Percentiles rank a stretch among this genome's conserved stretches.
These are phyloP conservation scores for Nemophila menziesii DNA, from an alignment of 257 asterid species.

Conservation along the genomic window DNA sequence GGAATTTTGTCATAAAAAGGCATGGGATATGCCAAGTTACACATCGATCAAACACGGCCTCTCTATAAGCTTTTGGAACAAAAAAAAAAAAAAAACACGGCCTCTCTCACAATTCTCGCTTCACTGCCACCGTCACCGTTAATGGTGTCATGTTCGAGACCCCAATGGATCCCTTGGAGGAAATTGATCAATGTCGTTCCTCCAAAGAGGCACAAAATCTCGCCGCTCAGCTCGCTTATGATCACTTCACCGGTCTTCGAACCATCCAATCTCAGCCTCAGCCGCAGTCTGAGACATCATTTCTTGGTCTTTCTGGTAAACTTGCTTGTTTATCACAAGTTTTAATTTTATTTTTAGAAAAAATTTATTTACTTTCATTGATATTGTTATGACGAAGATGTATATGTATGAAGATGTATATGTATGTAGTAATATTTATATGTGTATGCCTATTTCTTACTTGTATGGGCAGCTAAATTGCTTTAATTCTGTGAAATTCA, in stretches of 20 bases:
- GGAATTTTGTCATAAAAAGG: constrained; percentile 43
- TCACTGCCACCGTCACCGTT: constrained; percentile 33
- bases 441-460: background rate
- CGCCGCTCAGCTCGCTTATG: constrained; percentile 40
- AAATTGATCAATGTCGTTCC: constrained; percentile 25
- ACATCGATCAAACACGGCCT: constrained; percentile 29
- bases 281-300: background rate
- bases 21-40: constrained; percentile 53
- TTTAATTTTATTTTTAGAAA: background rate
- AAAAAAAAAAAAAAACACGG: too few relatives aligned
- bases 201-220: constrained; percentile 53
- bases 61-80: too few relatives aligned
- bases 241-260: constrained; percentile 13
- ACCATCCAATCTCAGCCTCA: too few relatives aligned
- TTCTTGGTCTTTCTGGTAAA: background rate
- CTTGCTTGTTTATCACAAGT: background rate
- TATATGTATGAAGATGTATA: too few relatives aligned
- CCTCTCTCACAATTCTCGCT: constrained; percentile 50
- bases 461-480: too few relatives aligned
- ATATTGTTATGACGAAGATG: background rate
- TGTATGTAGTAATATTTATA: too few relatives aligned
- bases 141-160: constrained; percentile 29
- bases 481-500: too few relatives aligned
- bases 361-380: background rate
- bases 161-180: too few relatives aligned